A percentile compares a stretch with the other conserved stretches of the same genome.
Conservation (phyloP, 306 rosid genomes). For the Glycine latifolia region DNA sequence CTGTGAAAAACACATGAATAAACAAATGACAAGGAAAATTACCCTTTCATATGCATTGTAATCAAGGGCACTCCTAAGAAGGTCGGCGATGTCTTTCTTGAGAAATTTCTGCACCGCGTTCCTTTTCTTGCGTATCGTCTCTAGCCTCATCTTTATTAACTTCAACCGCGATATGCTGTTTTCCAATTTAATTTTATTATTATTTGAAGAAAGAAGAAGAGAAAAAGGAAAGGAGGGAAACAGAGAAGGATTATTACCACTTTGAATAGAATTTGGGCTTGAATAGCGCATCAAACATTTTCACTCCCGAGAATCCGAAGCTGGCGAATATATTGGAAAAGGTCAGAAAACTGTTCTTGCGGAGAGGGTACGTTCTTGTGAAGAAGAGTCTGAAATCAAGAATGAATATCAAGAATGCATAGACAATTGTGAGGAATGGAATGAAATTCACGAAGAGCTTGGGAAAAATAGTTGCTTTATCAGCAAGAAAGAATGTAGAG, state of each 20-base stretch:
- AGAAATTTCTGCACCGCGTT: conserved; percentile 70
- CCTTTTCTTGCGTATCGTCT: conserved; percentile 64
- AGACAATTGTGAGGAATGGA: too few relatives aligned
- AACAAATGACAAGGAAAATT: neutral
- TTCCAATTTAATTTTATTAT: neutral
- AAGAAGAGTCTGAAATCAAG: neutral
- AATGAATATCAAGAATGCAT: neutral
- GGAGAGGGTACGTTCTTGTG: too few relatives aligned
- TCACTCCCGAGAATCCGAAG: conserved; percentile 9
- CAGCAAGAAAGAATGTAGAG: neutral
- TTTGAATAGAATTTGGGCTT: conserved; percentile 64
- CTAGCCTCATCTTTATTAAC: conserved; percentile 60
- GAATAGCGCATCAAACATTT: conserved; percentile 65
- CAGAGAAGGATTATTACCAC: conserved; percentile 55
- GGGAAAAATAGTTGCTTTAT: neutral
- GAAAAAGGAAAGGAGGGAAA: neutral
- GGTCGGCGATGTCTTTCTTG: conserved; percentile 78
- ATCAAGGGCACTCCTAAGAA: conserved; percentile 64
- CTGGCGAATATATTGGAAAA: neutral
- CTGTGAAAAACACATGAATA: too few relatives aligned
- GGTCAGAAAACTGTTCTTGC: neutral
- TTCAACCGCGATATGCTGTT: conserved; percentile 74
- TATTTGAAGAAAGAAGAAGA: neutral
- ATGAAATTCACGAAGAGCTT: too few relatives aligned
- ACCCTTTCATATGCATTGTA: conserved; percentile 87